These are phyloP conservation scores for Aureococcus anophagefferens DNA, from an alignment of 108 stramenopile genomes.

Conservation along the genomic window DNA sequence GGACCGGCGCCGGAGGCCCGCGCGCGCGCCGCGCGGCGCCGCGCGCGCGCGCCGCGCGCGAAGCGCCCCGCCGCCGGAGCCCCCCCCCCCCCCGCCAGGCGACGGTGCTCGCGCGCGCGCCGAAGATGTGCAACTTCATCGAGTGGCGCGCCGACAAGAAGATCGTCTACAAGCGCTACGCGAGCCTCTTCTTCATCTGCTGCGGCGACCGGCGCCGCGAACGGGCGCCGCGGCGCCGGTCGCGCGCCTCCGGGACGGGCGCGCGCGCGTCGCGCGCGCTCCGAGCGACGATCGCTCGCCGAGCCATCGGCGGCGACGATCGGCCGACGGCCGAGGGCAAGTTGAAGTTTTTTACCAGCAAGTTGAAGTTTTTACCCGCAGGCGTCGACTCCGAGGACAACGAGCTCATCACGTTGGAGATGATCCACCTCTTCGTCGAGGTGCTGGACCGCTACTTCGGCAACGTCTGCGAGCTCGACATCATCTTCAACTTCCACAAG, in stretches of 20 bases:
- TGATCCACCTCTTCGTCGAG: constrained; percentile 32
- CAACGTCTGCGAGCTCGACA: constrained; percentile 38
- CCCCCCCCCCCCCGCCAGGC: neutral
- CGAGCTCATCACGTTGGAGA: constrained; percentile 38
- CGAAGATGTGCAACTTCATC: constrained; percentile 29
- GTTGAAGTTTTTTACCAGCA: neutral
- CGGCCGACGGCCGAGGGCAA: neutral
- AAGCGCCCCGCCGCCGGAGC: neutral
- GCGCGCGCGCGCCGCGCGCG: too few relatives aligned
- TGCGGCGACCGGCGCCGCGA: too few relatives aligned
- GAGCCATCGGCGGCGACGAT: constrained; percentile 19
- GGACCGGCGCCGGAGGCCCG: too few relatives aligned
- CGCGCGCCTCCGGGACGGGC: too few relatives aligned
- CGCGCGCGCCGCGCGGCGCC: too few relatives aligned
- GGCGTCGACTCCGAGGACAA: constrained; percentile 11
- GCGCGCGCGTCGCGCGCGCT: too few relatives aligned
- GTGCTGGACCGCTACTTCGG: constrained; percentile 29
- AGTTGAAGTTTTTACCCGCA: neutral
- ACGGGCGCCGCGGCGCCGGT: too few relatives aligned
- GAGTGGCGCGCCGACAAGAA: constrained; percentile 24
- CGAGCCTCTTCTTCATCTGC: constrained; percentile 19
- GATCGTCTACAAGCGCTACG: constrained; percentile 32
- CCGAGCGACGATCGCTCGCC: too few relatives aligned
- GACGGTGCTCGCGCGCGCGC: constrained; percentile 8
- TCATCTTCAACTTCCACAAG: constrained; percentile 37